Conservation (phyloP, 345 rosid species). For the Lepidium didymum region DNA sequence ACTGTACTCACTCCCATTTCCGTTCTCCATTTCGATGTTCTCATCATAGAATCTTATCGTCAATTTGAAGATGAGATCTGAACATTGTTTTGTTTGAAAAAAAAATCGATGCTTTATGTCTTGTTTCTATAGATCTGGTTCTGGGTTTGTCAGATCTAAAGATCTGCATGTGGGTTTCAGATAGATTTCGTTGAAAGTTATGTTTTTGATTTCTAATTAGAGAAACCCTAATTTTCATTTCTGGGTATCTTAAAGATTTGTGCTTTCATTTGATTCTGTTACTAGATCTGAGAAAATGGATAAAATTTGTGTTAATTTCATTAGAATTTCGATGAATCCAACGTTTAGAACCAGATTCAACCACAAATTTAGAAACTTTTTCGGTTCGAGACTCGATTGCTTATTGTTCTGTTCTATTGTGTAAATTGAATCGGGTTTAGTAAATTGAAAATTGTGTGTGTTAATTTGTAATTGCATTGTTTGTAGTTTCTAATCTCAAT, state of each 20-base stretch:
- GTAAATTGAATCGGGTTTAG: background rate
- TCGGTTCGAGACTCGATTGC: background rate
- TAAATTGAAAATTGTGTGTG: background rate
- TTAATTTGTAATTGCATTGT: too few species aligned
- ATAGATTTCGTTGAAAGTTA: background rate
- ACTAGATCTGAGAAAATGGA: constrained; percentile 21
- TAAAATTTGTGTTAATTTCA: background rate
- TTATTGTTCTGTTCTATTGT: too few species aligned
- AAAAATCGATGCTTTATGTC: background rate
- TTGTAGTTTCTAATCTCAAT: too few species aligned
- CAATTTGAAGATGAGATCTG: background rate
- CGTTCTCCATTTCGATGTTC: background rate
- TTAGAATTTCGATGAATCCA: background rate
- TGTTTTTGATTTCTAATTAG: background rate
- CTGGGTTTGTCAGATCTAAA: constrained; percentile 19
- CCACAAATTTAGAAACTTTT: background rate
- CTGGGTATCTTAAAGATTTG: background rate
- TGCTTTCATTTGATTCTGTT: constrained; percentile 2
- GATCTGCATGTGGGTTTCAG: constrained; percentile 32
- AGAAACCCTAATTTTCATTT: background rate
- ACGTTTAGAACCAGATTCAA: background rate
- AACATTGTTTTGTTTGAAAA: background rate
- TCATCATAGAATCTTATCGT: background rate
- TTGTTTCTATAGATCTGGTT: constrained; percentile 36
- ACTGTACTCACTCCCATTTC: constrained; percentile 31